A percentile compares a stretch with the other conserved stretches of the same genome.
phyloP scores from a whole-genome alignment of 768 basidiomycete species.

The Phaeolepiota aurea region DNA sequence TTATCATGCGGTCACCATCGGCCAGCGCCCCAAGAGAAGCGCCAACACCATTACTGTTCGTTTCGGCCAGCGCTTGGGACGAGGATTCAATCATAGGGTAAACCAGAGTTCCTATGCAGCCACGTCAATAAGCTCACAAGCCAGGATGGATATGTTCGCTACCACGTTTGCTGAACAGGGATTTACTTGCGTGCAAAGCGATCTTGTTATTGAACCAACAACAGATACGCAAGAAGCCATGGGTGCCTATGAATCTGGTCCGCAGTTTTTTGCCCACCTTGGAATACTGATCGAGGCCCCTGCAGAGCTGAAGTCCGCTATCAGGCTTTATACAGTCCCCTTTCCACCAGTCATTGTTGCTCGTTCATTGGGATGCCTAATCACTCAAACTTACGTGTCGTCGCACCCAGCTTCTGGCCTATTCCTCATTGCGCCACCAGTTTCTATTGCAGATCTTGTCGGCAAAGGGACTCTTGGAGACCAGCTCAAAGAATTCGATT shows the following conservation, averaged over 20 bases:
- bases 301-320: slow-evolving; percentile 32
- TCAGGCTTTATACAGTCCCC: slow-evolving; percentile 34
- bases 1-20: slow-evolving; percentile 28
- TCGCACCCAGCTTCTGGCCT: slow-evolving; percentile 57
- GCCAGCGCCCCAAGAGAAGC: slow-evolving; percentile 33
- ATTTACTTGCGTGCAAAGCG: slow-evolving; percentile 38
- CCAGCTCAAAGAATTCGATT: slow-evolving; percentile 43
- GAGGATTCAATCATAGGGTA: slow-evolving; percentile 28
- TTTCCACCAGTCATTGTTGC: slow-evolving; percentile 56
- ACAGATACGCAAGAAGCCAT: slow-evolving; percentile 14
- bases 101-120: slow-evolving; percentile 5
- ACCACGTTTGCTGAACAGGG: slow-evolving; percentile 37
- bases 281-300: neutral
- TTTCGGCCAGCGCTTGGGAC: slow-evolving; percentile 41
- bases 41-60: slow-evolving; percentile 46
- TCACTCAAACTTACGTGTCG: slow-evolving; percentile 63
- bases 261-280: slow-evolving; percentile 20
- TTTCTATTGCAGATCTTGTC: slow-evolving; percentile 26
- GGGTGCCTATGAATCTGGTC: slow-evolving; percentile 31
- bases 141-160: slow-evolving; percentile 26
- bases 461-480: slow-evolving; percentile 22
- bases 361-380: slow-evolving; percentile 36
- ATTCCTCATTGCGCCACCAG: slow-evolving; percentile 51
- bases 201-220: slow-evolving; percentile 21
- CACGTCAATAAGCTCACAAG: slow-evolving; percentile 1